A percentile compares a stretch with the other conserved stretches of the same genome.
phyloP scores from a whole-genome alignment of 148 eudicot genomes.

The Polygonum aviculare region DNA sequence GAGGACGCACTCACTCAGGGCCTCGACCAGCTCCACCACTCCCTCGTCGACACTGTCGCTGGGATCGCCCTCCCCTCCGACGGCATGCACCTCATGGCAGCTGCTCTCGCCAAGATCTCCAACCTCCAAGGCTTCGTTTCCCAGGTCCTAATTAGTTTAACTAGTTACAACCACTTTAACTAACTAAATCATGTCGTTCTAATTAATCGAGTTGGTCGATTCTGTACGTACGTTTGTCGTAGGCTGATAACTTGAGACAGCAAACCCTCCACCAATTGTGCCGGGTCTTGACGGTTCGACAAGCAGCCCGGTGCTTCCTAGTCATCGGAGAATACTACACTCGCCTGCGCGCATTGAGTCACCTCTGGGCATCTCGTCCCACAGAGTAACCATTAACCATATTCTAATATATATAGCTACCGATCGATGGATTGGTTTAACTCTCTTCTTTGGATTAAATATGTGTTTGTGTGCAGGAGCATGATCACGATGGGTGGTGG shows the following conservation, averaged over 20 bases:
- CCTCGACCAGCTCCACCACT: conserved; percentile 71
- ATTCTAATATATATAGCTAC: too few relatives aligned
- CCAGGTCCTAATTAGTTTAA: conserved; percentile 32
- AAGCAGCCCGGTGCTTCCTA: conserved; percentile 51
- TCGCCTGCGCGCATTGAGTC: conserved; percentile 60
- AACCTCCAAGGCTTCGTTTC: conserved; percentile 88
- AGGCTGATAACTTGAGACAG: conserved; percentile 64
- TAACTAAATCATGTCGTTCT: background rate
- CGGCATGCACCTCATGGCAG: conserved; percentile 84
- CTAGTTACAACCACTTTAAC: background rate
- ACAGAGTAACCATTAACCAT: background rate
- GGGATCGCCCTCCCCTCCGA: conserved; percentile 36
- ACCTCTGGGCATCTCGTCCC: conserved; percentile 37
- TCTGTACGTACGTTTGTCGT: background rate
- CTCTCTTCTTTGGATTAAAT: too few relatives aligned
- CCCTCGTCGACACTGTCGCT: conserved; percentile 65
- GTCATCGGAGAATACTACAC: conserved; percentile 56
- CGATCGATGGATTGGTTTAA: too few relatives aligned
- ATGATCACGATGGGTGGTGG: background rate
- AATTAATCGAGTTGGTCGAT: background rate
- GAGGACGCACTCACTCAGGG: conserved; percentile 88
- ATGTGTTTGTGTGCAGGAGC: background rate
- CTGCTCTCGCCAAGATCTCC: conserved; percentile 74
- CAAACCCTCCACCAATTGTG: conserved; percentile 49
- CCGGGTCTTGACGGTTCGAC: conserved; percentile 46